Evolutionary conservation across 345 rosid genomes (phyloP).

Genomic region (Boechera stricta): DNA sequence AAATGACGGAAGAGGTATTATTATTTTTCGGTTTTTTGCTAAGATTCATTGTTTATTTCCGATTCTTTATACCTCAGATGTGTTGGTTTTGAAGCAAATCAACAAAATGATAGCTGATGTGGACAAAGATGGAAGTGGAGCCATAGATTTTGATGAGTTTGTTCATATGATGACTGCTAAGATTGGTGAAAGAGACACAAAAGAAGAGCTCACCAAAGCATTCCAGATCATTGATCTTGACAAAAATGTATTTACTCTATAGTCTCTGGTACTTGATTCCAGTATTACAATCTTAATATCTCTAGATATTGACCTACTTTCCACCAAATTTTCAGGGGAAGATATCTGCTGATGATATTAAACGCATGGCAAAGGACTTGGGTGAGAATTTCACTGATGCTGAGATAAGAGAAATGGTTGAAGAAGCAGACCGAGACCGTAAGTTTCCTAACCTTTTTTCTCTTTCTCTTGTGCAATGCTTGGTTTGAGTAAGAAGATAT

Average conservation of each 20-base stretch:
- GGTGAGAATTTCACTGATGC: conserved; percentile 74
- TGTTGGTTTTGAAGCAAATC: conserved; percentile 65
- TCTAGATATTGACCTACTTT: background rate
- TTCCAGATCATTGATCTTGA: conserved; percentile 85
- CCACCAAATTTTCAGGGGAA: conserved; percentile 59
- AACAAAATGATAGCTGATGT: conserved; percentile 96
- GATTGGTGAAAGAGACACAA: conserved; percentile 93
- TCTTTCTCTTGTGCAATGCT: background rate
- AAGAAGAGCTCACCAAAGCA: conserved; percentile 87
- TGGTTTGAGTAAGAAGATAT: background rate
- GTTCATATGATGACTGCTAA: conserved; percentile 95
- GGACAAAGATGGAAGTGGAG: conserved; percentile 96
- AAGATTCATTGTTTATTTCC: background rate
- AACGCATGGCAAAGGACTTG: conserved; percentile 75
- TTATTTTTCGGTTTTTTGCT: background rate
- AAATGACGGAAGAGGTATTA: conserved; percentile 89
- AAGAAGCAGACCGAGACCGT: conserved; percentile 89
- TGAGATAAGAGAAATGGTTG: conserved; percentile 84
- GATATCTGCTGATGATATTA: conserved; percentile 75
- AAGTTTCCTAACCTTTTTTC: conserved; percentile 39
- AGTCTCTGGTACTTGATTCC: background rate
- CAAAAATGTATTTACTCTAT: conserved; percentile 56
- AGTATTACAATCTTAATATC: background rate
- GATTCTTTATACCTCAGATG: background rate
- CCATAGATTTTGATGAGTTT: conserved; percentile 96